Evolutionary conservation across 2,329 filamentous ascomycete genomes (phyloP), one percentile per base, ranked within the genome.

Genomic region (Neospermospora avenae): DNA sequence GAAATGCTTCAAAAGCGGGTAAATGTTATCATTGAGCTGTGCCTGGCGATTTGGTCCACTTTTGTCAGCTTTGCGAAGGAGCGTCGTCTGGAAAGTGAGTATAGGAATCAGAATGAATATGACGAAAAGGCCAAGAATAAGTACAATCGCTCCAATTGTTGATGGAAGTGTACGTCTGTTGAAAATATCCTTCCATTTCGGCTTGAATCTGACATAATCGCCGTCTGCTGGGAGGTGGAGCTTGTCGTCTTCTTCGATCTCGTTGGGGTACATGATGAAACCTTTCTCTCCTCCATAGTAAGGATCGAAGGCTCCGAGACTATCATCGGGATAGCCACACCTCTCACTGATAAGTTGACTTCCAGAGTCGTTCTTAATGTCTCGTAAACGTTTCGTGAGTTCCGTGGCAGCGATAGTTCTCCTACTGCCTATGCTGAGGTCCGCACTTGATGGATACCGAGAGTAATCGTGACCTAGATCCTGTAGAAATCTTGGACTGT

Each of bases 191-290:
- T 70, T 74, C 60, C 74, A 70, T 16, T 68, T 75, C 7, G 77
- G 70, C 63, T 74, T 80, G 70, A 59, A 75, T 5, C 28, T 60
- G 8, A 57, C 72, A 60, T 81, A 79, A 60, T 81, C 80, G 63
- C 81, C 78, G 52, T 77, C 77, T 49, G 73, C 72, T 10, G 81
- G 81, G 73, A 80, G 78, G 60, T 84, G 81, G 70, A 82, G 75
- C 25, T 79, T 77, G 62, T 84, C 81, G 62, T 84, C 81, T 25
- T 75, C 75, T 66, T 84, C 81, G 51, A 77, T 74, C 61, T 81
- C 76, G 61, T 82, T 76, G 14, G 74, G 72, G 63, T 80, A 80
- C 20, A 83, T 66, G 4, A 80, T 71, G 44, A 73, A 73, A 0
- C 69, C 69, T 34, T 70, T 69, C 22, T 73, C 72, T 49, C 75